phyloP scores from a whole-genome alignment of 1,139 yeast species.

The Casaregolazyma suthepensis region DNA sequence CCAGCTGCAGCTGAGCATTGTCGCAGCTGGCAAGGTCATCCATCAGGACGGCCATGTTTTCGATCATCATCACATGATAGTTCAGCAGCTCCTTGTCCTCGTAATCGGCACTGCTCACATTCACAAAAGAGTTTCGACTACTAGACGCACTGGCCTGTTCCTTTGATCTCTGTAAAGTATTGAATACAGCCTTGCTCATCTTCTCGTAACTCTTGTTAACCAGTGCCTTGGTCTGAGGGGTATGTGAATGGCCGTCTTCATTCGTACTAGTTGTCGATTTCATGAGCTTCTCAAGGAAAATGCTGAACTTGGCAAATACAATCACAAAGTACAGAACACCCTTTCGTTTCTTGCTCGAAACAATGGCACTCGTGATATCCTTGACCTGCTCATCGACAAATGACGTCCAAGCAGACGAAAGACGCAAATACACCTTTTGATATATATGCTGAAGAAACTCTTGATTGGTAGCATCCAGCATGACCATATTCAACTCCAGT shows the following conservation, averaged over 20 bases:
- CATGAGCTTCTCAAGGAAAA: slow-evolving; percentile 29
- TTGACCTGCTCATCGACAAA: slow-evolving; percentile 52
- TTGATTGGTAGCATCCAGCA: slow-evolving; percentile 50
- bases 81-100: slow-evolving; percentile 53
- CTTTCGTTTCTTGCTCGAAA: slow-evolving; percentile 36
- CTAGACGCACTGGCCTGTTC: slow-evolving; percentile 21
- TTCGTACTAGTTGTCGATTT: neutral
- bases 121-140: slow-evolving; percentile 11
- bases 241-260: neutral
- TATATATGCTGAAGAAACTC: slow-evolving; percentile 57
- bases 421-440: slow-evolving; percentile 47
- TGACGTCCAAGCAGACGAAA: slow-evolving; percentile 52
- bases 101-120: slow-evolving; percentile 31
- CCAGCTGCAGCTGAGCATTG: slow-evolving; percentile 27
- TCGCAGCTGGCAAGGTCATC: slow-evolving; percentile 43
- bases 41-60: slow-evolving; percentile 54
- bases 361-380: slow-evolving; percentile 47
- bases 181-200: slow-evolving; percentile 30
- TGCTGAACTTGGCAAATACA: slow-evolving; percentile 42
- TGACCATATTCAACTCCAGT: slow-evolving; percentile 36
- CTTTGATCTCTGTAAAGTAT: slow-evolving; percentile 27
- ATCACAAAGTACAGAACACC: slow-evolving; percentile 41
- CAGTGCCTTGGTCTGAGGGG: slow-evolving; percentile 25
- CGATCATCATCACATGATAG: slow-evolving; percentile 54
- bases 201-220: slow-evolving; percentile 42